Evolutionary conservation across 2,329 filamentous ascomycete species (phyloP).

Genomic region (Ceratocystis lukuohia): DNA sequence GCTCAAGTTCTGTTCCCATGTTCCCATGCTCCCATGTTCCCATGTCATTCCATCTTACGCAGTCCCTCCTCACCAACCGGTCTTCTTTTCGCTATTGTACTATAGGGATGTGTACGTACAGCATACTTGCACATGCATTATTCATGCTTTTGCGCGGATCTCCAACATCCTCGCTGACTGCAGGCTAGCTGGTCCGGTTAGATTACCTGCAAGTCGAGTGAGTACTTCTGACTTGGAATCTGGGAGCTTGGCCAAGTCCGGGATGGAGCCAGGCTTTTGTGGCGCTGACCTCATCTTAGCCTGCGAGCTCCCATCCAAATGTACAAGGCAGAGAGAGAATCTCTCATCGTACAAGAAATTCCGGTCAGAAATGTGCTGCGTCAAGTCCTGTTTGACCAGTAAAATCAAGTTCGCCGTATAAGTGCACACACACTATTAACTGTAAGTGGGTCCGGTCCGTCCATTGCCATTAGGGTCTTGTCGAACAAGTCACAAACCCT

Average conservation of each 20-base stretch:
- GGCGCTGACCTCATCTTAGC: not conserved
- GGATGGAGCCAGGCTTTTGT: not conserved
- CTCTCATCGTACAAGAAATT: not conserved
- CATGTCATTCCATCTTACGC: not conserved
- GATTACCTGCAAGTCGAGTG: not conserved
- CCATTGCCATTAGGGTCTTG: not conserved
- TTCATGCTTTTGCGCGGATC: not conserved
- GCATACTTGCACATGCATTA: not conserved
- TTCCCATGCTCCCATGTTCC: not conserved
- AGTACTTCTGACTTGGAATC: not conserved
- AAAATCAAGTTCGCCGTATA: constrained; percentile 1
- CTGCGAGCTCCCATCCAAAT: not conserved
- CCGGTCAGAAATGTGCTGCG: not conserved
- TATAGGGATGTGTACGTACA: not conserved
- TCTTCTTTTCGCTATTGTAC: not conserved
- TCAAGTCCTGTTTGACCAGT: too few relatives aligned
- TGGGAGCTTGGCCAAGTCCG: not conserved
- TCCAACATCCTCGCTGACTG: not conserved
- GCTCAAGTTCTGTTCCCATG: not conserved
- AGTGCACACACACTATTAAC: not conserved
- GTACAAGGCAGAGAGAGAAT: not conserved
- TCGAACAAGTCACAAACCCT: not conserved
- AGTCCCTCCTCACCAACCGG: not conserved
- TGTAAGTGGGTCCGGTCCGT: not conserved
- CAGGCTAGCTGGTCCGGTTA: not conserved